Evolutionary conservation across 73 alveolate genomes (phyloP).

Genomic region (Tetrahymena malaccensis): DNA sequence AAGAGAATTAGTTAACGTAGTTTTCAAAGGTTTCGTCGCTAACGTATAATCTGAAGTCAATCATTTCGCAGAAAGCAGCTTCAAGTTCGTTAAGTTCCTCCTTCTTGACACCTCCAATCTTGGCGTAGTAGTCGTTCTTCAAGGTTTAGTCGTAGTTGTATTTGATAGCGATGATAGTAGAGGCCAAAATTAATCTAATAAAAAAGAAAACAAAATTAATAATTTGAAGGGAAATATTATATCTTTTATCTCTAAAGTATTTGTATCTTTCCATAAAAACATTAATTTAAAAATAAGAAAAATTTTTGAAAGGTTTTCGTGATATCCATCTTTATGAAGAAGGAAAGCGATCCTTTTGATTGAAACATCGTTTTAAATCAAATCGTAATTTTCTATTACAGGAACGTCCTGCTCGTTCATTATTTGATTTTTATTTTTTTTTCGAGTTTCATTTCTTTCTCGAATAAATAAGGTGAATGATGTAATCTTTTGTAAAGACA

Average conservation of each 20-base stretch:
- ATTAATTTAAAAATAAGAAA: neutral
- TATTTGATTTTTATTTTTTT: neutral
- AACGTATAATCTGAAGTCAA: slow-evolving; percentile 57
- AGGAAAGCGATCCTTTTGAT: neutral
- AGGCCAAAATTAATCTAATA: slow-evolving; percentile 56
- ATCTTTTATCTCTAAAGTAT: neutral
- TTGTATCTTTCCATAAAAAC: neutral
- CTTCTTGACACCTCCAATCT: slow-evolving; percentile 68
- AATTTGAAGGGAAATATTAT: neutral
- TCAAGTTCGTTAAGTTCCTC: slow-evolving; percentile 59
- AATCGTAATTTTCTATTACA: neutral
- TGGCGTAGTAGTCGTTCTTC: slow-evolving; percentile 60
- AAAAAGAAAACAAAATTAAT: slow-evolving; percentile 16
- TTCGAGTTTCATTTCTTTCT: neutral
- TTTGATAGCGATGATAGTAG: slow-evolving; percentile 60
- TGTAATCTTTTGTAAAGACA: neutral
- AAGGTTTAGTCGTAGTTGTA: slow-evolving; percentile 60
- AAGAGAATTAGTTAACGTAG: slow-evolving; percentile 34
- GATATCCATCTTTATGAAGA: neutral
- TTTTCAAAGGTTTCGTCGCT: slow-evolving; percentile 41
- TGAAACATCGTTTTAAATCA: neutral
- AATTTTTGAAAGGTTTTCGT: neutral
- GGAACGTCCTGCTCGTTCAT: neutral
- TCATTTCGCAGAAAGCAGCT: slow-evolving; percentile 48
- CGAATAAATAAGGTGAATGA: neutral